Evolutionary conservation across 305 asterid genomes (phyloP).

Genomic region (Coffea humblotiana): DNA sequence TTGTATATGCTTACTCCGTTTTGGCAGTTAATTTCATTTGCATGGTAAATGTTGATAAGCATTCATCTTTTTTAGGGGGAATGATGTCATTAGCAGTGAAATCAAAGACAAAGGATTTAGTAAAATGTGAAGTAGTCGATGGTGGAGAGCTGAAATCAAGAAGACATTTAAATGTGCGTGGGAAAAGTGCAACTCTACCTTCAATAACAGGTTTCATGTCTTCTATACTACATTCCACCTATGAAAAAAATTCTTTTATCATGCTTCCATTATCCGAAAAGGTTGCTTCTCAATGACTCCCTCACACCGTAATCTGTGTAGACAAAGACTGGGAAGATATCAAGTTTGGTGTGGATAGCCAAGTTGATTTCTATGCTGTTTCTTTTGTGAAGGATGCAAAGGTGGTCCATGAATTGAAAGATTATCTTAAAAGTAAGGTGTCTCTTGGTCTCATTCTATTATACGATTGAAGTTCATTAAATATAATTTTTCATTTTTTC

Average conservation of each 20-base stretch:
- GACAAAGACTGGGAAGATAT: conserved; percentile 99
- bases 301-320: conserved; percentile 26
- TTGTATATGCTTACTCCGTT: neutral
- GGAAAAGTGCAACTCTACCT: conserved; percentile 95
- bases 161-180: conserved; percentile 92
- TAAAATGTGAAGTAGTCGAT: conserved; percentile 79
- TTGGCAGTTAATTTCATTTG: neutral
- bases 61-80: conserved; percentile 58
- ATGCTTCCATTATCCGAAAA: neutral
- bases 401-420: conserved; percentile 87
- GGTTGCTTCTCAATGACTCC: conserved; percentile 7
- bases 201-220: conserved; percentile 75
- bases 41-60: neutral
- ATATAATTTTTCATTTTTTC: neutral
- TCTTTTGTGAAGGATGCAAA: conserved; percentile 95
- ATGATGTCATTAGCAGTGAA: conserved; percentile 94
- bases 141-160: conserved; percentile 97
- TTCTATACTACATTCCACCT: conserved; percentile 12
- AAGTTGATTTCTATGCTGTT: conserved; percentile 96
- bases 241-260: conserved; percentile 9
- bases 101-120: conserved; percentile 68
- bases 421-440: conserved; percentile 66
- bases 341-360: conserved; percentile 93
- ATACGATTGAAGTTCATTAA: neutral
- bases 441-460: conserved; percentile 9